Conservation (phyloP, 2,329 filamentous ascomycete genomes). For the Penicillium sp. region DNA sequence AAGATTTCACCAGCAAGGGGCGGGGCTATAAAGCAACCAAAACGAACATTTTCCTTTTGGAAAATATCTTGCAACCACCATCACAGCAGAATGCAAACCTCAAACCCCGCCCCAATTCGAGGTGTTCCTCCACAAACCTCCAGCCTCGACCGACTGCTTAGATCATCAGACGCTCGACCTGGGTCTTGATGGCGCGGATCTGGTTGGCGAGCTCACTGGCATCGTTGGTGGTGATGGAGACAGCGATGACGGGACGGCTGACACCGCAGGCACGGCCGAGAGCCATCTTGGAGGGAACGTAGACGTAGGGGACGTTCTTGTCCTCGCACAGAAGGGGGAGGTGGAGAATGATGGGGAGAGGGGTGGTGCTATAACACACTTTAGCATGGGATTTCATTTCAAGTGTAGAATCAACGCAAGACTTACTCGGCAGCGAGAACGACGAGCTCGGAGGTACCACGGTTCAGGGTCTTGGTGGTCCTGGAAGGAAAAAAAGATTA, state of each 20-base stretch:
- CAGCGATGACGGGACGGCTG: slow-evolving; percentile 82
- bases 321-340: slow-evolving; percentile 84
- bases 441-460: slow-evolving; percentile 87
- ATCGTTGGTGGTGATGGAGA: slow-evolving; percentile 90
- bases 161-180: slow-evolving; percentile 95
- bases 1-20: slow-evolving; percentile 25
- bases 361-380: slow-evolving; percentile 61
- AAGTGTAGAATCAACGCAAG: neutral
- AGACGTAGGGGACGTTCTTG: slow-evolving; percentile 75
- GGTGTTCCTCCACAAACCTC: slow-evolving; percentile 17
- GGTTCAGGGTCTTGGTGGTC: slow-evolving; percentile 84
- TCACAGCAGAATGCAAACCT: slow-evolving; percentile 1
- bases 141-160: slow-evolving; percentile 54
- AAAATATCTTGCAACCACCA: neutral
- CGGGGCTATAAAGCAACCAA: slow-evolving; percentile 1
- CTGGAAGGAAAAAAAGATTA: neutral
- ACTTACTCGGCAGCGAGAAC: slow-evolving; percentile 77
- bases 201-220: slow-evolving; percentile 83
- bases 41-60: neutral
- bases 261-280: slow-evolving; percentile 91
- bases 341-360: slow-evolving; percentile 86
- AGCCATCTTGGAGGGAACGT: slow-evolving; percentile 78
- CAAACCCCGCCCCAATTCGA: slow-evolving; percentile 11
- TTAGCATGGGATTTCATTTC: neutral
- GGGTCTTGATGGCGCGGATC: slow-evolving; percentile 88